These are phyloP conservation scores for Casuarina equisetifolia DNA, from an alignment of 306 rosid genomes.

Conservation along the genomic window DNA sequence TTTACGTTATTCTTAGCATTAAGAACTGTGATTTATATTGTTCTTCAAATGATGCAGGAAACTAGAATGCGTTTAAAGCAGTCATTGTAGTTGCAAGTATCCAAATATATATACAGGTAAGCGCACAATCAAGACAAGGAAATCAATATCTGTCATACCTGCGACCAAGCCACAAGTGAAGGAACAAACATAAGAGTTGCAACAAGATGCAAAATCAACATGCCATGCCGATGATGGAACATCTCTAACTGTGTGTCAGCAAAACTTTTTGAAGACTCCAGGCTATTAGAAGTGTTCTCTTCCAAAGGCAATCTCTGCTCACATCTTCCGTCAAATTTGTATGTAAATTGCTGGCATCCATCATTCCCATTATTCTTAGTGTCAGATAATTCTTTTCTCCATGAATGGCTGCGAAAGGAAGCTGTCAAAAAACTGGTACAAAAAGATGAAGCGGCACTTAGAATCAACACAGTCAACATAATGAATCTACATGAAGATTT, in stretches of 20 bases:
- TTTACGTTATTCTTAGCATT: background rate
- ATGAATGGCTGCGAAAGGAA: slow-evolving; percentile 70
- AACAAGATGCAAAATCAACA: slow-evolving; percentile 73
- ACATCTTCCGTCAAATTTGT: slow-evolving; percentile 51
- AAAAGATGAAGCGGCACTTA: slow-evolving; percentile 41
- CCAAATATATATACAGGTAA: background rate
- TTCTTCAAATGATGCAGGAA: background rate
- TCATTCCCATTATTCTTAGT: slow-evolving; percentile 37
- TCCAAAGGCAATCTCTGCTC: slow-evolving; percentile 49
- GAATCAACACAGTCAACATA: slow-evolving; percentile 26
- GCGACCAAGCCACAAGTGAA: slow-evolving; percentile 86
- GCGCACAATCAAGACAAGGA: slow-evolving; percentile 20
- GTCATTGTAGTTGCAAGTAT: slow-evolving; percentile 1
- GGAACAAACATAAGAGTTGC: slow-evolving; percentile 89
- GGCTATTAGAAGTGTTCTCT: slow-evolving; percentile 54
- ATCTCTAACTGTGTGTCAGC: slow-evolving; percentile 81
- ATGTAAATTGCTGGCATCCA: slow-evolving; percentile 43
- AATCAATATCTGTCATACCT: slow-evolving; percentile 50
- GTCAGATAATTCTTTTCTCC: slow-evolving; percentile 46
- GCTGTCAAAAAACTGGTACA: slow-evolving; percentile 80
- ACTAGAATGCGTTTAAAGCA: slow-evolving; percentile 8
- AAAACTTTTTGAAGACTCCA: slow-evolving; percentile 68
- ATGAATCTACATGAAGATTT: slow-evolving; percentile 8
- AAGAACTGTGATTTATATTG: background rate
- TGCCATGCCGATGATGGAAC: slow-evolving; percentile 87